Evolutionary conservation across 805 yeast species (phyloP).

Genomic region (Yarrowia osloensis): DNA sequence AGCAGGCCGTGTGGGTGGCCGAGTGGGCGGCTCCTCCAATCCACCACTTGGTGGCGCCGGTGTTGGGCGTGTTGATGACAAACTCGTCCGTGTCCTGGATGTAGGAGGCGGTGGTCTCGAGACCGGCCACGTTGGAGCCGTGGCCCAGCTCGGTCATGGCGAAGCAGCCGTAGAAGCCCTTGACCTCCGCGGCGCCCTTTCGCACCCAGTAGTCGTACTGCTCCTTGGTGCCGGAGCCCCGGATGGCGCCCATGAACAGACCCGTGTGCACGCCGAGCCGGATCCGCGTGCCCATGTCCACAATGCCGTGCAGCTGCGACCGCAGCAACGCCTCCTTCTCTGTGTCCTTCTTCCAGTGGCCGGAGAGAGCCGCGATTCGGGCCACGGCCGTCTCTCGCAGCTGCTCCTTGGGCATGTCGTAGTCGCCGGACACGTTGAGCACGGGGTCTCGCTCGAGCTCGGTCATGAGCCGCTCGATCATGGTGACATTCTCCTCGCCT

Average conservation of each 20-base stretch:
- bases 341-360: constrained; percentile 34
- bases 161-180: constrained; percentile 72
- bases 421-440: constrained; percentile 48
- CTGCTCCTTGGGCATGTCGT: constrained; percentile 51
- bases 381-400: constrained; percentile 45
- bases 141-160: constrained; percentile 93
- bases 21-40: constrained; percentile 97
- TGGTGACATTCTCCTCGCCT: constrained; percentile 45
- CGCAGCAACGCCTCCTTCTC: constrained; percentile 40
- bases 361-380: constrained; percentile 41
- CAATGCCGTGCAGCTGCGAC: constrained; percentile 39
- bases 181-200: constrained; percentile 49
- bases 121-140: constrained; percentile 91
- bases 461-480: constrained; percentile 45
- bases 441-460: constrained; percentile 60
- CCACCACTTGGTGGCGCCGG: constrained; percentile 98
- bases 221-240: constrained; percentile 84
- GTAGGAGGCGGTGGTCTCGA: constrained; percentile 91
- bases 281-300: constrained; percentile 78
- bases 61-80: constrained; percentile 78
- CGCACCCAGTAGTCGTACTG: constrained; percentile 84
- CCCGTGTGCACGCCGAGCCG: constrained; percentile 89
- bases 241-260: constrained; percentile 73
- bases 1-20: constrained; percentile 80
- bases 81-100: constrained; percentile 66